These are phyloP conservation scores for Pilatotrama ljubarskyi DNA, from an alignment of 768 basidiomycete species.

Conservation along the genomic window DNA sequence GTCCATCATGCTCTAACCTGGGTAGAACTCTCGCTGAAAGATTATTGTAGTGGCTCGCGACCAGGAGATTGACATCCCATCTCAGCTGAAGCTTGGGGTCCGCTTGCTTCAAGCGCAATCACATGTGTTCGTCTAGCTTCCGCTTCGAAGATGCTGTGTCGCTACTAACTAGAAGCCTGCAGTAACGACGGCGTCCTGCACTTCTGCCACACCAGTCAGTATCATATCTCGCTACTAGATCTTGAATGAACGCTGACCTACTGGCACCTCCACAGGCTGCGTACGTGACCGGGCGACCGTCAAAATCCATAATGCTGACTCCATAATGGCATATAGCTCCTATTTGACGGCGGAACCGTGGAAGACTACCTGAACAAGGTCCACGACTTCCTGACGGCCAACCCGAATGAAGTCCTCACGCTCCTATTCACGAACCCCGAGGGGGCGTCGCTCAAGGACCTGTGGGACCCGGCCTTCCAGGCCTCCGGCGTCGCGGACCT, in stretches of 20 bases:
- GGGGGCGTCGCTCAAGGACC: conserved; percentile 44
- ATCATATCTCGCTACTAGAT: conserved; percentile 1
- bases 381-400: conserved; percentile 54
- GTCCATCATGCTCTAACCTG: conserved; percentile 11
- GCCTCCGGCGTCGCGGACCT: conserved; percentile 42
- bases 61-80: conserved; percentile 51
- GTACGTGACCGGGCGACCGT: conserved; percentile 8
- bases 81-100: conserved; percentile 52
- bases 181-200: conserved; percentile 47
- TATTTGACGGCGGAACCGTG: conserved; percentile 55
- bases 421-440: conserved; percentile 71
- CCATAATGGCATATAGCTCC: conserved; percentile 20
- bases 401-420: conserved; percentile 67
- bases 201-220: conserved; percentile 67
- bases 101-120: conserved; percentile 60
- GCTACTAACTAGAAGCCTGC: conserved; percentile 1
- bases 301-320: neutral
- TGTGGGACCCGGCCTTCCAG: conserved; percentile 57
- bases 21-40: no score
- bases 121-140: conserved; percentile 18
- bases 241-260: neutral
- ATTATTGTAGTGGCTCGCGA: conserved; percentile 42
- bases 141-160: neutral
- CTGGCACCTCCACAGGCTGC: conserved; percentile 12
- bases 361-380: conserved; percentile 39